A percentile compares a stretch with the other conserved stretches of the same genome.
These are phyloP conservation scores for Xerocomus brunneocitrinus DNA, from an alignment of 768 basidiomycete genomes.

Conservation along the genomic window DNA sequence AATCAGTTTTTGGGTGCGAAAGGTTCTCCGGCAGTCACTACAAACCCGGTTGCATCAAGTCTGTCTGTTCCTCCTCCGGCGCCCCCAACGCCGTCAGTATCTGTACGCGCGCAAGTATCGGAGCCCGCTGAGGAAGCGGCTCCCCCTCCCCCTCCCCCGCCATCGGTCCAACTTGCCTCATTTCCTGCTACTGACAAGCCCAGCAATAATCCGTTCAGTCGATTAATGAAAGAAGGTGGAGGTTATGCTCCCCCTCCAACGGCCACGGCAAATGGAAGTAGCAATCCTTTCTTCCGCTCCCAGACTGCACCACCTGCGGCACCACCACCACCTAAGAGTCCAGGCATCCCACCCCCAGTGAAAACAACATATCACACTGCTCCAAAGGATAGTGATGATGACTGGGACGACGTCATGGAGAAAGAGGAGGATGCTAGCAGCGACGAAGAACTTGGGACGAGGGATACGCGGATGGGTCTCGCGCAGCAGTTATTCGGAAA, in stretches of 20 bases:
- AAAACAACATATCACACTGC: slow-evolving; percentile 62
- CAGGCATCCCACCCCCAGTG: slow-evolving; percentile 40
- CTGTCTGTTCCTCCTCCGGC: slow-evolving; percentile 35
- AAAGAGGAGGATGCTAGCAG: slow-evolving; percentile 65
- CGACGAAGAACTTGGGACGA: slow-evolving; percentile 72
- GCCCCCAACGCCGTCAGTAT: slow-evolving; percentile 30
- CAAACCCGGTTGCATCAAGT: slow-evolving; percentile 18
- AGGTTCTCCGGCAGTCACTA: slow-evolving; percentile 26
- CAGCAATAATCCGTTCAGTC: slow-evolving; percentile 78
- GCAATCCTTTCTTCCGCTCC: slow-evolving; percentile 73
- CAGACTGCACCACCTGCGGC: slow-evolving; percentile 39
- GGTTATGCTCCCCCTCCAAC: slow-evolving; percentile 25
- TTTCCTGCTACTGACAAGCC: slow-evolving; percentile 42
- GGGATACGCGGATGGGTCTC: slow-evolving; percentile 63
- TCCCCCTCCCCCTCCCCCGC: slow-evolving; percentile 29
- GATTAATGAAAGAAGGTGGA: slow-evolving; percentile 50
- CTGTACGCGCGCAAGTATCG: slow-evolving; percentile 14
- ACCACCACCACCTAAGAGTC: slow-evolving; percentile 35
- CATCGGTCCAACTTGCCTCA: slow-evolving; percentile 24
- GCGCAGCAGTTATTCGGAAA: slow-evolving; percentile 77
- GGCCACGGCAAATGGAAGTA: slow-evolving; percentile 40
- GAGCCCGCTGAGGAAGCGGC: slow-evolving; percentile 20
- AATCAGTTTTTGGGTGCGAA: slow-evolving; percentile 38
- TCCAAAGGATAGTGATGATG: slow-evolving; percentile 58
- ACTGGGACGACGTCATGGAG: slow-evolving; percentile 84